These are phyloP conservation scores for Paxillus involutus DNA, from an alignment of 768 basidiomycete genomes.

Conservation along the genomic window DNA sequence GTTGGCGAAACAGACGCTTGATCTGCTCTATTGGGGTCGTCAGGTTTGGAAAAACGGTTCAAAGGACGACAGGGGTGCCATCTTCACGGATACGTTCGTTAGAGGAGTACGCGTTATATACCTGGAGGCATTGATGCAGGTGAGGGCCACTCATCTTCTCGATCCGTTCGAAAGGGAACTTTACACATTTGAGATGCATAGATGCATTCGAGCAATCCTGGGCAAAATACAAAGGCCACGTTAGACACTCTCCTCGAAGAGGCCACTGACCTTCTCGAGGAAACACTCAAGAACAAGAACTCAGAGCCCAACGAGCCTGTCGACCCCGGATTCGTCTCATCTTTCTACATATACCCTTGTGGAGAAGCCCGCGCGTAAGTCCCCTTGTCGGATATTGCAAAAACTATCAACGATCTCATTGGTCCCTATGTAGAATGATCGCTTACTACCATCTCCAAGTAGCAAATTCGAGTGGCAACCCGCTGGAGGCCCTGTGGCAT, in stretches of 20 bases:
- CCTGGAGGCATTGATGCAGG: conserved; percentile 6
- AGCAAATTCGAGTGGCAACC: neutral
- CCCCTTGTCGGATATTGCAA: too few relatives aligned
- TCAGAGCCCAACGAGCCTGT: neutral
- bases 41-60: conserved; percentile 1
- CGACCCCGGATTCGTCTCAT: conserved; percentile 15
- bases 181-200: neutral
- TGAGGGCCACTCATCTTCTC: neutral
- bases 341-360: conserved; percentile 14
- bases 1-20: conserved; percentile 11
- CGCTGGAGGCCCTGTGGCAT: neutral
- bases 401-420: neutral
- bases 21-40: conserved; percentile 17
- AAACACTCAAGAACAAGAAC: neutral
- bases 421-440: neutral
- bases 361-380: conserved; percentile 16
- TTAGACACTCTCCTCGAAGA: conserved; percentile 15
- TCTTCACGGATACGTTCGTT: conserved; percentile 21
- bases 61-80: conserved; percentile 11
- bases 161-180: neutral
- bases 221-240: conserved; percentile 5
- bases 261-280: conserved; percentile 16
- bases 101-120: conserved; percentile 13
- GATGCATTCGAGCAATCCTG: conserved; percentile 1
- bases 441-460: conserved; percentile 3